phyloP scores from a whole-genome alignment of 805 yeast species.

The Yamadazyma nakazawae region DNA sequence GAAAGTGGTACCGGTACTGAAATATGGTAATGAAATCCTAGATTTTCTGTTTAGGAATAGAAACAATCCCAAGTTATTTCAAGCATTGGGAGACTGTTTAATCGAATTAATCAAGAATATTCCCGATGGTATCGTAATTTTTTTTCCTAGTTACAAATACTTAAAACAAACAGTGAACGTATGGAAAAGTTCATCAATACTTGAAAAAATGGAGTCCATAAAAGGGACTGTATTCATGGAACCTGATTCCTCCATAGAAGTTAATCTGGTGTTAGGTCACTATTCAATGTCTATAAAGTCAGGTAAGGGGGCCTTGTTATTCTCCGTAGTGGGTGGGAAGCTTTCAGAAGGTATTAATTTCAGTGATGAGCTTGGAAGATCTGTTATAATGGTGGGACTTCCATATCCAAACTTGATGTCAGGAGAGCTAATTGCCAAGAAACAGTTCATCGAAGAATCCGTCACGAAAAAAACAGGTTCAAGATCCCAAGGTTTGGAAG shows the following conservation, averaged over 20 bases:
- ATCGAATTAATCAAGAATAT: constrained; percentile 39
- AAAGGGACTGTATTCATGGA: constrained; percentile 57
- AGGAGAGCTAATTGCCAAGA: constrained; percentile 75
- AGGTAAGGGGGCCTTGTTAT: constrained; percentile 56
- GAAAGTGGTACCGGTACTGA: constrained; percentile 51
- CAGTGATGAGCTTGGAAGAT: constrained; percentile 82
- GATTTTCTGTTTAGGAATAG: constrained; percentile 73
- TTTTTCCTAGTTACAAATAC: constrained; percentile 83
- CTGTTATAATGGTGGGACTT: constrained; percentile 80
- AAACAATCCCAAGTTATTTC: constrained; percentile 42
- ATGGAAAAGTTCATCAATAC: constrained; percentile 48
- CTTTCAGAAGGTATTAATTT: constrained; percentile 93
- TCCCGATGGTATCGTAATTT: constrained; percentile 76
- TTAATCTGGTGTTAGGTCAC: constrained; percentile 45
- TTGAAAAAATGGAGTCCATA: constrained; percentile 28
- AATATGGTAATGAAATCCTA: constrained; percentile 27
- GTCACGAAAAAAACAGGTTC: constrained; percentile 50
- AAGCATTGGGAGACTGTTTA: constrained; percentile 49
- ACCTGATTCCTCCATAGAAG: constrained; percentile 38
- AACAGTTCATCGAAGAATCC: constrained; percentile 56
- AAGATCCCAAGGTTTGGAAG: constrained; percentile 41
- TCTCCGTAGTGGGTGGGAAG: constrained; percentile 91
- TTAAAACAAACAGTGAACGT: constrained; percentile 44
- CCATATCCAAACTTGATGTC: constrained; percentile 86
- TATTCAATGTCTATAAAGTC: constrained; percentile 45